These are phyloP conservation scores for Mycena belliarum DNA, from an alignment of 768 basidiomycete genomes.

Conservation along the genomic window DNA sequence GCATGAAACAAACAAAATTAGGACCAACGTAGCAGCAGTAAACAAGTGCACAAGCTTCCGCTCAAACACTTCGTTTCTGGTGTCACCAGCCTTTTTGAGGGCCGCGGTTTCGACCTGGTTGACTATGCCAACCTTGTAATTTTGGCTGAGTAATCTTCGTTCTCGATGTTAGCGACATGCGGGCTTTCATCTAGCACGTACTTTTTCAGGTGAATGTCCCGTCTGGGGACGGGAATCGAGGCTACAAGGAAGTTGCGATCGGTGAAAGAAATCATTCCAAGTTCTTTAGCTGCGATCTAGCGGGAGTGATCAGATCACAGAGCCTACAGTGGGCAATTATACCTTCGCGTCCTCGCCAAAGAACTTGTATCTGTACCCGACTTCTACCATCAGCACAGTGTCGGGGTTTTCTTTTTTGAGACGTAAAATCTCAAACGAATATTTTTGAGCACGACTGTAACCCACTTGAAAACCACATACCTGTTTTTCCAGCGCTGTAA, in stretches of 20 bases:
- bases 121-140: slow-evolving; percentile 83
- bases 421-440: slow-evolving; percentile 42
- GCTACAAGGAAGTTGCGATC: slow-evolving; percentile 77
- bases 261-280: slow-evolving; percentile 74
- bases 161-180: slow-evolving; percentile 9
- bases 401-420: slow-evolving; percentile 68
- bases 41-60: slow-evolving; percentile 77
- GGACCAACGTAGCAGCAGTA: slow-evolving; percentile 81
- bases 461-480: slow-evolving; percentile 25
- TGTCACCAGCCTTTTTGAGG: slow-evolving; percentile 81
- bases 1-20: not conserved
- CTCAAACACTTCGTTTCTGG: slow-evolving; percentile 70
- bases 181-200: slow-evolving; percentile 29
- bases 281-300: slow-evolving; percentile 71
- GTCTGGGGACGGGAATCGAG: slow-evolving; percentile 68
- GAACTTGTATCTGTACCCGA: slow-evolving; percentile 84
- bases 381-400: slow-evolving; percentile 75
- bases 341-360: slow-evolving; percentile 85
- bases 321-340: not conserved
- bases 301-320: not conserved
- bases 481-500: slow-evolving; percentile 80
- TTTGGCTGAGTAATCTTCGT: slow-evolving; percentile 68
- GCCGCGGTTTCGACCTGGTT: slow-evolving; percentile 87
- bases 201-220: slow-evolving; percentile 78
- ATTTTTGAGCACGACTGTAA: not conserved